Evolutionary conservation across 148 eudicot species (phyloP), one percentile per base, ranked within the genome.

Genomic region (Euryodendron excelsum): DNA sequence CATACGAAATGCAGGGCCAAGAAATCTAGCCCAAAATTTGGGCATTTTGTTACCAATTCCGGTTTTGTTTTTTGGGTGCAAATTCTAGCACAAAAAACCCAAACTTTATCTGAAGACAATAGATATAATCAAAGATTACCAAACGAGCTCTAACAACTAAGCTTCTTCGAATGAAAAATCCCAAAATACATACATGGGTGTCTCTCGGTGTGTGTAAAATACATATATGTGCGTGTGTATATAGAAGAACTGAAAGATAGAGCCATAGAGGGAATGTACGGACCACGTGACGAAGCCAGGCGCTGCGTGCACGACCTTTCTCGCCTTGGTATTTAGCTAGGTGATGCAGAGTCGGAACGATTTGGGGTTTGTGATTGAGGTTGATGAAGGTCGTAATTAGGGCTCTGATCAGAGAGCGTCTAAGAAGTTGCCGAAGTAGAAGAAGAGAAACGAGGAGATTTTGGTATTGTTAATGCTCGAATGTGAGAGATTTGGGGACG

Each of bases 211-310:
- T n/a, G n/a, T n/a, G n/a, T n/a, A n/a, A n/a, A n/a, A n/a, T n/a
- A n/a, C n/a, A n/a, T n/a, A n/a, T n/a, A n/a, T n/a, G n/a, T n/a
- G n/a, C 7, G 17, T 48, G 53, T 48, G 53, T 48, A 14, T 48
- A 69, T 3, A 39, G 23, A 74, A 9, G 59, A 2, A 17, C 9
- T 59, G 11, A 60, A 52, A 23, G 17, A 39, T 2, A 69, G n/a
- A n/a, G n/a, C n/a, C n/a, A n/a, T n/a, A n/a, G 17, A 41, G 25
- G 50, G 20, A 73, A 17, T 45, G 66, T 25, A 73, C 87, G 25
- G 55, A 94, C 98, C 94, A 94, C 98, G 66, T 90, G 90, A 75
- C 72, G 77, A 53, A 93, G 91, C 47, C 94, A 89, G 52, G 94
- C 91, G 36, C 77, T 78, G 37, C 91, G 98, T 34, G 92, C 88